phyloP scores from a whole-genome alignment of 148 eudicot genomes.

The Rheum nobile region DNA sequence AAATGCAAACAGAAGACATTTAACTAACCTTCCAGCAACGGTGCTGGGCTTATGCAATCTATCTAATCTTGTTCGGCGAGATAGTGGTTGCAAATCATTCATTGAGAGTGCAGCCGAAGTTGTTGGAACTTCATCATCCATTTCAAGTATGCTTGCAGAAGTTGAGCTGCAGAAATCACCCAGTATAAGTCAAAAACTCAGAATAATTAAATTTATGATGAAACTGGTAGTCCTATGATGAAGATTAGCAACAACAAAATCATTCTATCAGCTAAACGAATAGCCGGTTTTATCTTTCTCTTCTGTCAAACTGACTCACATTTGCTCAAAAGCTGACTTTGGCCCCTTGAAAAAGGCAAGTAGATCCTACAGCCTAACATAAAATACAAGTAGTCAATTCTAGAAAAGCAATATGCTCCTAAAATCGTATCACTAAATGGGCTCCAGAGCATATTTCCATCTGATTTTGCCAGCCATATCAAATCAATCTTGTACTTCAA shows the following conservation, averaged over 20 bases:
- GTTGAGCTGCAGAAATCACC: conserved; percentile 42
- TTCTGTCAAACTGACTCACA: neutral
- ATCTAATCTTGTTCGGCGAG: conserved; percentile 77
- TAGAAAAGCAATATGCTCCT: neutral
- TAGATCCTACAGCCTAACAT: neutral
- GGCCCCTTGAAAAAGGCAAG: neutral
- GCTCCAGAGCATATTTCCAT: neutral
- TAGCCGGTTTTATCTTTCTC: no score
- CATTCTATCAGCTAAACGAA: neutral
- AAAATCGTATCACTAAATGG: neutral
- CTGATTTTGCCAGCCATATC: neutral
- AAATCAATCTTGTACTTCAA: neutral
- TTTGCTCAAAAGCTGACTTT: neutral
- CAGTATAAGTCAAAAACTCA: neutral
- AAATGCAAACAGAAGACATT: neutral
- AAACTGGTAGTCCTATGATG: conserved; percentile 1
- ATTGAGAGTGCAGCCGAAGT: conserved; percentile 36
- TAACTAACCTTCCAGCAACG: conserved; percentile 51
- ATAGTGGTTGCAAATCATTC: conserved; percentile 58
- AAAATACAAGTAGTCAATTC: neutral
- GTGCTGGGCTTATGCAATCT: conserved; percentile 36
- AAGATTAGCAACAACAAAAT: neutral
- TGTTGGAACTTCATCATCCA: conserved; percentile 67
- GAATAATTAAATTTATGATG: neutral
- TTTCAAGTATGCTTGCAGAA: conserved; percentile 53